Evolutionary conservation across 179 eudicot genomes (phyloP), one percentile per base, ranked within the genome.

Genomic region (Nepenthes alata): DNA sequence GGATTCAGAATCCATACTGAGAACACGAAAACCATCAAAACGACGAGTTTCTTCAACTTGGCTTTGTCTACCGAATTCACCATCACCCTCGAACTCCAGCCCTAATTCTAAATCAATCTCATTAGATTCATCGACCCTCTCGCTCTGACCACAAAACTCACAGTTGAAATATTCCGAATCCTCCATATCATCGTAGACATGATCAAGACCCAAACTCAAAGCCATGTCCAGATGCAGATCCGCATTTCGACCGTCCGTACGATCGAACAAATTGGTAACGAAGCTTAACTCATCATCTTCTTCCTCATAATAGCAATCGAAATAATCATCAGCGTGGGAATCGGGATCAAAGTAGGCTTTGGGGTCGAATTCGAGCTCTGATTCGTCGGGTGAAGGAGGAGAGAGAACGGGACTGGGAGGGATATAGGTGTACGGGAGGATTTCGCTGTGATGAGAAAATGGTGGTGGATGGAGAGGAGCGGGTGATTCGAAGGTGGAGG

Each of bases 31-130:
- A 51, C 79, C 82, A 37, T 56, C 73, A 36, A 62, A 50, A 56
- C 37, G 62, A 59, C 57, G 57, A 47, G 64, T 35, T 54, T 52
- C 59, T 8, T 41, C 34, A 2, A 7, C 51, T 12, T 52, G 34
- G 11, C n/a, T n/a, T 53, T 11, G n/a, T 53, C 60, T 72, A 13
- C 15, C 5, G 13, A 16, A n/a, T 52, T 52, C 14, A 52, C 14
- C 14, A 52, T 10, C 55, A 49, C n/a, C 52, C 7, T 4, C 55
- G n/a, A 16, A 52, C 14, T 69, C 66, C 61, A 65, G 58, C 37
- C 71, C 78, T 77, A 78, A 71, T 62, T 78, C 82, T 25, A 78
- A 72, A 62, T 74, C 50, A 49, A 63, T 5, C 25, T 63, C 59
- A 63, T 14, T 8, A 13, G 16, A 11, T 13, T n/a, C 14, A 39